Conservation (phyloP, 1,139 yeast species). For the Suhomyces bokatorum region DNA sequence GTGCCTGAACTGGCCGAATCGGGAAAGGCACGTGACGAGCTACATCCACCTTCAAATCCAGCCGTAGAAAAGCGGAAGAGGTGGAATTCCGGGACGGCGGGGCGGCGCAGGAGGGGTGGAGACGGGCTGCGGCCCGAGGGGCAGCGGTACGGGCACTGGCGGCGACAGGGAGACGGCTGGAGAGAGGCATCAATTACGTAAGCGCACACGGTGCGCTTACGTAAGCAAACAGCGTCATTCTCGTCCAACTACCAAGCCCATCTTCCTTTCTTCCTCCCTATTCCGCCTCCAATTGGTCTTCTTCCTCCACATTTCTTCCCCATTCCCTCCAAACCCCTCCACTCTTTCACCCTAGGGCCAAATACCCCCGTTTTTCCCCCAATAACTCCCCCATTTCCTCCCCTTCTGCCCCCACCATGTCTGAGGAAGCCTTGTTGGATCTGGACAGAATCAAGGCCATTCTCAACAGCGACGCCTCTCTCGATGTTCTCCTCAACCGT, state of each 20-base stretch:
- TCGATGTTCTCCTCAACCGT: conserved; percentile 68
- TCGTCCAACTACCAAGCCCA: neutral
- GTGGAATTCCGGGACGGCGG: too few species aligned
- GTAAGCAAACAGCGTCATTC: conserved; percentile 3
- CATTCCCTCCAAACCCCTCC: neutral
- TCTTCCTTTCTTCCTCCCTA: too few species aligned
- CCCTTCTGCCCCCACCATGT: conserved; percentile 8
- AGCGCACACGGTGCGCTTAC: neutral
- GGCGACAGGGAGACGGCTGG: too few species aligned
- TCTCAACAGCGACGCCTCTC: conserved; percentile 41
- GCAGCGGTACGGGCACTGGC: too few species aligned
- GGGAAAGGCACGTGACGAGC: too few species aligned
- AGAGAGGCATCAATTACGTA: too few species aligned
- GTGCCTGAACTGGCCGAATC: too few species aligned
- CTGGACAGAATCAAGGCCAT: conserved; percentile 32
- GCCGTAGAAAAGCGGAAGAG: too few species aligned
- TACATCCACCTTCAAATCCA: too few species aligned
- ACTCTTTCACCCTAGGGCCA: neutral
- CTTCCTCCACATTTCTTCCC: neutral
- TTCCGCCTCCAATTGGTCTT: neutral
- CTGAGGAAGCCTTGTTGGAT: conserved; percentile 27
- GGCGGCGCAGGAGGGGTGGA: too few species aligned
- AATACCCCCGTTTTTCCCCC: neutral
- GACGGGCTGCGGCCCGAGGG: too few species aligned
- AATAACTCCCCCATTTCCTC: too few species aligned